Percentiles rank a stretch among this genome's conserved stretches.
Evolutionary conservation across 2,329 filamentous ascomycete genomes (phyloP).

Genomic region (Stachybotrys echinatus): DNA sequence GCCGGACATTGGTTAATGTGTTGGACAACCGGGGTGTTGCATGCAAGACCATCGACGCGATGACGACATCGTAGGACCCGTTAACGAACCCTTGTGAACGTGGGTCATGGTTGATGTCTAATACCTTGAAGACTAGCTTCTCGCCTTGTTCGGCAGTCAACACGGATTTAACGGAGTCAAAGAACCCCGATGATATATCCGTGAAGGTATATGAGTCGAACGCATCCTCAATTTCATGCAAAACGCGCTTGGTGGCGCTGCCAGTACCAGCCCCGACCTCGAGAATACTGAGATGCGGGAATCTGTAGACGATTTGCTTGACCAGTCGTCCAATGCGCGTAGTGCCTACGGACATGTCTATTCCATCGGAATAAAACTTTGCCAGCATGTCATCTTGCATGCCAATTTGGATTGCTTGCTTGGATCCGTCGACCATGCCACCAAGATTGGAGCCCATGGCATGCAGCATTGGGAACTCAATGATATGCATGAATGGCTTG

Average conservation of each 20-base stretch:
- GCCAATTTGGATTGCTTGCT: background rate
- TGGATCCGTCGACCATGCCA: background rate
- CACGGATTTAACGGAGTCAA: background rate
- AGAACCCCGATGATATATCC: background rate
- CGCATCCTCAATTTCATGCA: background rate
- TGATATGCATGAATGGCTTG: background rate
- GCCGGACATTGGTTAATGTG: background rate
- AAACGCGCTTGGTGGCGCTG: background rate
- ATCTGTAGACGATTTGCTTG: conserved; percentile 6
- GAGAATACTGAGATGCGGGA: background rate
- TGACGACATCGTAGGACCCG: background rate
- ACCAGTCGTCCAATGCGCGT: background rate
- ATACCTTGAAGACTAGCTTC: background rate
- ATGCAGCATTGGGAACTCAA: background rate
- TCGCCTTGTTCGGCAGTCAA: background rate
- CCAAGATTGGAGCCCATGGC: background rate
- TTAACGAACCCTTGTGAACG: background rate
- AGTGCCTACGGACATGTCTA: background rate
- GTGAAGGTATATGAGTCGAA: background rate
- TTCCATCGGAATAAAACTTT: background rate
- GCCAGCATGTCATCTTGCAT: background rate
- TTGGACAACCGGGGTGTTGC: background rate
- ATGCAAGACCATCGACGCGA: background rate
- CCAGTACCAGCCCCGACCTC: background rate
- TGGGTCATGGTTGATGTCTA: background rate